phyloP scores from a whole-genome alignment of 2,329 filamentous ascomycete species.

The Calonectria pauciramosa region DNA sequence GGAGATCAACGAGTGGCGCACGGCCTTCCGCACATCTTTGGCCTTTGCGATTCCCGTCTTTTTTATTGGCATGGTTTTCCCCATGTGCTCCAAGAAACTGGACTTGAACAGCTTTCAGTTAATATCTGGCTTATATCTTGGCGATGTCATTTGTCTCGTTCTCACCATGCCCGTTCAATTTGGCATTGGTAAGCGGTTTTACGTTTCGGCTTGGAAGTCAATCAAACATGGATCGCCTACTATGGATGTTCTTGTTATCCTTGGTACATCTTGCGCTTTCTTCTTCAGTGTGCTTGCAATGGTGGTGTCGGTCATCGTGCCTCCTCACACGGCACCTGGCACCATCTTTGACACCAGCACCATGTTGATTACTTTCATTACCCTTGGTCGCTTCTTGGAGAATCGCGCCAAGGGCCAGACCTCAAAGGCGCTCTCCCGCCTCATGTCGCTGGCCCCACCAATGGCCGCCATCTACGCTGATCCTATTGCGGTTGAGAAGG shows the following conservation, averaged over 20 bases:
- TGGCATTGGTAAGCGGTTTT: constrained; percentile 94
- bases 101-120: constrained; percentile 81
- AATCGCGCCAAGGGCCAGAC: constrained; percentile 97
- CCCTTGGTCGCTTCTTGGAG: constrained; percentile 90
- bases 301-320: constrained; percentile 81
- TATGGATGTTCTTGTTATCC: constrained; percentile 96
- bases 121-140: constrained; percentile 85
- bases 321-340: constrained; percentile 83
- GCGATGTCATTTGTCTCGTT: constrained; percentile 85
- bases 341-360: constrained; percentile 98
- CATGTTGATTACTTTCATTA: constrained; percentile 98
- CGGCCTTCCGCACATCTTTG: constrained; percentile 82
- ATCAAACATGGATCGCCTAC: constrained; percentile 91
- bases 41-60: constrained; percentile 92
- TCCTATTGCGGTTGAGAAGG: constrained; percentile 92
- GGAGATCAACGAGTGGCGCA: constrained; percentile 94
- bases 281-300: constrained; percentile 94
- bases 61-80: constrained; percentile 91
- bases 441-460: constrained; percentile 96
- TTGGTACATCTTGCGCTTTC: constrained; percentile 95
- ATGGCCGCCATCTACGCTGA: constrained; percentile 98
- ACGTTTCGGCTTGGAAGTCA: constrained; percentile 92
- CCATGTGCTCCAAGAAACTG: constrained; percentile 82
- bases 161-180: constrained; percentile 97
- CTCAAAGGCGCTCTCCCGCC: constrained; percentile 88